Percentiles rank a stretch among this genome's conserved stretches.
These are phyloP conservation scores for Rhytidhysteron rufulum DNA, from an alignment of 2,329 filamentous ascomycete genomes.

Conservation along the genomic window DNA sequence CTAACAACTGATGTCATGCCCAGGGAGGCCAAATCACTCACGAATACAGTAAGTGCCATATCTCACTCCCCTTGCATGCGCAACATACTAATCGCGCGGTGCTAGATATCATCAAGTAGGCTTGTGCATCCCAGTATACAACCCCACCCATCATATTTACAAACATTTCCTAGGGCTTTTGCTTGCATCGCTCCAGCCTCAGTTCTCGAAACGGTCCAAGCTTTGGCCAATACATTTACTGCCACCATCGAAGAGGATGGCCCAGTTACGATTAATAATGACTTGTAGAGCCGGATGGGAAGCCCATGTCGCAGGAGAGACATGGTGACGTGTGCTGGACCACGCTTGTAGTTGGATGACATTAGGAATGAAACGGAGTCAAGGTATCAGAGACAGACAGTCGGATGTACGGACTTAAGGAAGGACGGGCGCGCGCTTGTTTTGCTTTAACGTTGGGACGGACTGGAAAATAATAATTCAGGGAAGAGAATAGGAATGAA, in stretches of 20 bases:
- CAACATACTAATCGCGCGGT: conserved; percentile 14
- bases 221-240: conserved; percentile 57
- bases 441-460: too few species aligned
- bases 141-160: too few species aligned
- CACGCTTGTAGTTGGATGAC: background rate
- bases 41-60: conserved; percentile 62
- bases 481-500: too few species aligned
- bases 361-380: background rate
- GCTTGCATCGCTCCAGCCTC: conserved; percentile 68
- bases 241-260: conserved; percentile 75
- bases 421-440: too few species aligned
- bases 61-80: conserved; percentile 1
- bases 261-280: conserved; percentile 45
- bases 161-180: conserved; percentile 66
- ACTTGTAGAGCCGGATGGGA: background rate
- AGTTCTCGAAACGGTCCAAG: conserved; percentile 64
- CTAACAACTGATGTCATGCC: too few species aligned
- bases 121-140: too few species aligned
- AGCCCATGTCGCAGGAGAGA: too few species aligned
- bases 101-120: conserved; percentile 44
- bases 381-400: too few species aligned
- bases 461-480: too few species aligned
- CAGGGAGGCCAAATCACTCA: conserved; percentile 74
- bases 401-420: too few species aligned
- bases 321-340: background rate